Evolutionary conservation across 768 basidiomycete species (phyloP).

Genomic region (Lepiota venenata): DNA sequence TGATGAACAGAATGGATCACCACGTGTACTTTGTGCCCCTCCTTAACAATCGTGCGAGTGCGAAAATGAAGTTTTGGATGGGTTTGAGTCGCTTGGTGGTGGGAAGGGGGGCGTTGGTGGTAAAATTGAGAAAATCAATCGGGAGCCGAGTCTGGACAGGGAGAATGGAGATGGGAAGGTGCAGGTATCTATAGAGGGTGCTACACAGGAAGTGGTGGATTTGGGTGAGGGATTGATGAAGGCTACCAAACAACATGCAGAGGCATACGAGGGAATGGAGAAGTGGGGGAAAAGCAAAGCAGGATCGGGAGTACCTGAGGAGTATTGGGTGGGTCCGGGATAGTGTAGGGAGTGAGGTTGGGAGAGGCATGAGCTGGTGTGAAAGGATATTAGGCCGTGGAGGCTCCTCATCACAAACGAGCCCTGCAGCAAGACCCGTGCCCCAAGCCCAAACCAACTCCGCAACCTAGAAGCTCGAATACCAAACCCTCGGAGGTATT

Average conservation of each 20-base stretch:
- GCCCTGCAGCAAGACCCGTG: slow-evolving; percentile 21
- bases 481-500: slow-evolving; percentile 57
- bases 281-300: slow-evolving; percentile 78
- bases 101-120: slow-evolving; percentile 8
- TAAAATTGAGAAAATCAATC: slow-evolving; percentile 12
- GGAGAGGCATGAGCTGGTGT: slow-evolving; percentile 69
- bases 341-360: slow-evolving; percentile 60
- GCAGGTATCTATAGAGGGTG: slow-evolving; percentile 22
- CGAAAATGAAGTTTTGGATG: slow-evolving; percentile 54
- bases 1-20: slow-evolving; percentile 37
- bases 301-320: slow-evolving; percentile 78
- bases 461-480: slow-evolving; percentile 19
- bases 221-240: slow-evolving; percentile 76
- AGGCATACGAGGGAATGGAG: slow-evolving; percentile 83
- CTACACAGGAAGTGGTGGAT: slow-evolving; percentile 52
- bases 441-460: slow-evolving; percentile 27
- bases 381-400: slow-evolving; percentile 54
- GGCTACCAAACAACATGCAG: slow-evolving; percentile 77
- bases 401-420: slow-evolving; percentile 8
- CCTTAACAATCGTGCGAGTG: slow-evolving; percentile 80
- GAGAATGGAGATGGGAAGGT: slow-evolving; percentile 26
- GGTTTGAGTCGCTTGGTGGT: slow-evolving; percentile 11
- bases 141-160: slow-evolving; percentile 24
- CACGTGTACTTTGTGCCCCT: slow-evolving; percentile 75
- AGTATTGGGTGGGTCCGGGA: slow-evolving; percentile 51